phyloP scores from a whole-genome alignment of 2,329 filamentous ascomycete species.

The Coniochaeta sp. region DNA sequence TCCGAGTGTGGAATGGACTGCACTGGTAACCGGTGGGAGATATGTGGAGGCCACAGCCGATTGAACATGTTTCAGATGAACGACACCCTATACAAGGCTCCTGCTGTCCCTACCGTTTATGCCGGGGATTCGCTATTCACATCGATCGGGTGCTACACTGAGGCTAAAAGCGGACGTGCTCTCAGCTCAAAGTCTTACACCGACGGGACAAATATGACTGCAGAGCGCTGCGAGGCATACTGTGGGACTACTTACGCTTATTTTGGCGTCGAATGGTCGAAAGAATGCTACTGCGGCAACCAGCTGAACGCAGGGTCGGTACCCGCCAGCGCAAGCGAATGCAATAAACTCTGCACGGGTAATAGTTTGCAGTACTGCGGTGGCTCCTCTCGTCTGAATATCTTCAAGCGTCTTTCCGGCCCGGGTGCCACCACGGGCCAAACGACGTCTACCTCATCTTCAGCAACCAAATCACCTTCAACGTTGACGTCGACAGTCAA shows the following conservation, averaged over 20 bases:
- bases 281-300: slow-evolving; percentile 15
- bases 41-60: slow-evolving; percentile 11
- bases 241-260: slow-evolving; percentile 11
- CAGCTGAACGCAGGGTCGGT: slow-evolving; percentile 5
- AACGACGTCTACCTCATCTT: not conserved
- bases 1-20: slow-evolving; percentile 10
- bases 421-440: not conserved
- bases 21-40: slow-evolving; percentile 8
- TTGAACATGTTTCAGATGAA: slow-evolving; percentile 11
- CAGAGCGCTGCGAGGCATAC: slow-evolving; percentile 11
- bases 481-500: too few species aligned
- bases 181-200: slow-evolving; percentile 6
- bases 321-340: not conserved
- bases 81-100: slow-evolving; percentile 9
- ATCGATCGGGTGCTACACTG: slow-evolving; percentile 12
- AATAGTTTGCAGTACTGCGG: slow-evolving; percentile 2
- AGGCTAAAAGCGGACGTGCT: slow-evolving; percentile 10
- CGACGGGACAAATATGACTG: slow-evolving; percentile 7
- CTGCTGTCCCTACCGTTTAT: slow-evolving; percentile 7
- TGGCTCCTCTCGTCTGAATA: not conserved
- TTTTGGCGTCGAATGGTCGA: slow-evolving; percentile 14
- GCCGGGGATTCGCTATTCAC: slow-evolving; percentile 6
- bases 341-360: not conserved
- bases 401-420: not conserved
- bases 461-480: too few species aligned